These are phyloP conservation scores for Pythium aphanidermatum DNA, from an alignment of 352 stramenopile species.

Conservation along the genomic window DNA sequence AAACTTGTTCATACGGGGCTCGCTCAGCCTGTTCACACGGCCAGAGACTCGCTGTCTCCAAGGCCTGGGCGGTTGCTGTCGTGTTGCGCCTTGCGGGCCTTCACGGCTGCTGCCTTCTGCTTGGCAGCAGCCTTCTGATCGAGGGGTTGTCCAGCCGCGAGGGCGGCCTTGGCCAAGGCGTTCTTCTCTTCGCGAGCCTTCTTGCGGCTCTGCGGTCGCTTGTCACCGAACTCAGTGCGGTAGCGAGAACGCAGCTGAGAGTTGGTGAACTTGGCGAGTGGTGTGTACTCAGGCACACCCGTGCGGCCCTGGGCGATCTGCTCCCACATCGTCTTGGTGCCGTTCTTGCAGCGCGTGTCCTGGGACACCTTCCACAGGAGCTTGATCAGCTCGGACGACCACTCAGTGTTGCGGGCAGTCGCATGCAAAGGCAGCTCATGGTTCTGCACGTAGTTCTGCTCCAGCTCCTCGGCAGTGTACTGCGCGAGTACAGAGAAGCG, in stretches of 20 bases:
- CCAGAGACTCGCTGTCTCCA: no score
- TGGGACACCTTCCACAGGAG: constrained; percentile 64
- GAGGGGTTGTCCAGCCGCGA: not conserved
- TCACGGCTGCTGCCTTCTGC: constrained; percentile 9
- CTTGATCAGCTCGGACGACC: constrained; percentile 64
- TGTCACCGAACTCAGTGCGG: constrained; percentile 71
- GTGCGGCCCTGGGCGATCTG: constrained; percentile 65
- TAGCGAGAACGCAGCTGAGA: constrained; percentile 75
- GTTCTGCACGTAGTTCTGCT: constrained; percentile 61
- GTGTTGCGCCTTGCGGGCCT: constrained; percentile 6
- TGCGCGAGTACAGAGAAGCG: constrained; percentile 46
- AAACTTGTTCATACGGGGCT: not conserved
- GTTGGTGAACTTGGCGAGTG: constrained; percentile 65
- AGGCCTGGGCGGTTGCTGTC: constrained; percentile 7
- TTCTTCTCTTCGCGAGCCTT: constrained; percentile 16
- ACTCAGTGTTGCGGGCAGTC: constrained; percentile 42
- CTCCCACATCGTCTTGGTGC: constrained; percentile 77
- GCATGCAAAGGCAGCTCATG: constrained; percentile 49
- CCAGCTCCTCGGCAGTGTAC: constrained; percentile 63
- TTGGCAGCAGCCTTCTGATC: constrained; percentile 13
- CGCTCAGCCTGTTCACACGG: not conserved
- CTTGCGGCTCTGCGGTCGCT: constrained; percentile 51
- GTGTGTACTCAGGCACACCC: constrained; percentile 63
- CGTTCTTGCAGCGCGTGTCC: constrained; percentile 60
- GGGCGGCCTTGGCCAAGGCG: constrained; percentile 13